Evolutionary conservation across 140 eudicot genomes (phyloP), one percentile per base, ranked within the genome.

Genomic region (Oenanthe javanica): DNA sequence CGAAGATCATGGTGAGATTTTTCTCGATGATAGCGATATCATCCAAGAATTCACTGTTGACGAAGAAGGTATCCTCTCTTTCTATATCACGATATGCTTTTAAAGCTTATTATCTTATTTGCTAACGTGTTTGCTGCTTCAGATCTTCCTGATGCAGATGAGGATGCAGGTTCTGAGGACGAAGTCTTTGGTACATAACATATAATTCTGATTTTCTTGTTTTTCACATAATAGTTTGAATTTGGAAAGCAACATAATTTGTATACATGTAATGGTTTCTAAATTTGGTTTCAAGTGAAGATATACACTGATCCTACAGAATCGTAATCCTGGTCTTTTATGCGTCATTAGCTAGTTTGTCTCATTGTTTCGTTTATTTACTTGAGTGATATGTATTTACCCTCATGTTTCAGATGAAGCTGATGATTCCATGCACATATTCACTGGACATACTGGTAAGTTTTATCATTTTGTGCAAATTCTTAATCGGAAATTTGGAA

Each of bases 121-220:
- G 77, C 12, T 52, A 25, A 50, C 77, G 75, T 79, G 47, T 4
- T 76, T 79, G 80, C 77, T 55, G 61, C 80, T 82, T 45, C 86
- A 95, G 99, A 95, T 84, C 99, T 95, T 75, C 97, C 96, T 11
- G 99, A 95, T 78, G 98, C 92, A 46, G 98, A 86, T 11, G 99
- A 87, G 25, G 97, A 91, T 64, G 97, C 78, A 2, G 93, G 82
- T 64, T 85, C 89, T 46, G 97, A 89, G 81, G 80, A 77, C 13
- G 97, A 93, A 85, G 81, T 51, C 59, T 50, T 77, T 77, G 97
- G 98, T 94, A 50, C 11, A 88, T 76, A 21, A 71, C 72, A 40
- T 38, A 36, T 83, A 25, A 15, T 79, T 67, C 31, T 15, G 0
- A 63, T 71, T 69, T 47, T 18, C 75, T 49, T 15, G 23, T 31